These are phyloP conservation scores for Nothomitra cinnamomea DNA, from an alignment of 2,329 filamentous ascomycete genomes.

Conservation along the genomic window DNA sequence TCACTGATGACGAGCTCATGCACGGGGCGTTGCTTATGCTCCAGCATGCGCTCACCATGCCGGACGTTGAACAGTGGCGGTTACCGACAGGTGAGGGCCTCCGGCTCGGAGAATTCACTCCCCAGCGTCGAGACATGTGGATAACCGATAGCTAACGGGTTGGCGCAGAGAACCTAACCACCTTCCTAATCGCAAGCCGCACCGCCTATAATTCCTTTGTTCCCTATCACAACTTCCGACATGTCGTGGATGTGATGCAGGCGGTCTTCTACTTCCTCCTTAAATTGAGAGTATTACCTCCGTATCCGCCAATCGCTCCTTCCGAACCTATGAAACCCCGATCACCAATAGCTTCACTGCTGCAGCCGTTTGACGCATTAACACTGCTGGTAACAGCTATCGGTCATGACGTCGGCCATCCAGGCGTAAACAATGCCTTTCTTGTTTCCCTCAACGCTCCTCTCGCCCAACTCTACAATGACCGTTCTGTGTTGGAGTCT, in stretches of 20 bases:
- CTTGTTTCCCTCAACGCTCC: slow-evolving; percentile 82
- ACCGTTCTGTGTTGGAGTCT: slow-evolving; percentile 87
- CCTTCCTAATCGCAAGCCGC: slow-evolving; percentile 74
- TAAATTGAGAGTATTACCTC: slow-evolving; percentile 56
- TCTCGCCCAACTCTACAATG: slow-evolving; percentile 88
- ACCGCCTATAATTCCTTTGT: slow-evolving; percentile 94
- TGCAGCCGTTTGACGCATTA: slow-evolving; percentile 77
- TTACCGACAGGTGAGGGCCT: slow-evolving; percentile 51
- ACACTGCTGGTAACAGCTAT: slow-evolving; percentile 90
- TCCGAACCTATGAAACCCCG: not conserved
- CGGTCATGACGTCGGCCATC: slow-evolving; percentile 92
- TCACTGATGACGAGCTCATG: slow-evolving; percentile 77
- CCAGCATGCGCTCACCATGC: slow-evolving; percentile 67
- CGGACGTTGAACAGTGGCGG: slow-evolving; percentile 65
- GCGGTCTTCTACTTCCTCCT: slow-evolving; percentile 84
- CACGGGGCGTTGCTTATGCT: slow-evolving; percentile 78
- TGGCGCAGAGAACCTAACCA: slow-evolving; percentile 54
- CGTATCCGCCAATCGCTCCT: slow-evolving; percentile 29
- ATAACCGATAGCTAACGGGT: slow-evolving; percentile 3
- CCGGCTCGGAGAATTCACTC: slow-evolving; percentile 4
- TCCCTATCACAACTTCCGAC: slow-evolving; percentile 94
- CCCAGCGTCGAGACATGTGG: slow-evolving; percentile 4
- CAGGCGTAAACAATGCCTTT: slow-evolving; percentile 96
- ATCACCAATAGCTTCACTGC: slow-evolving; percentile 47
- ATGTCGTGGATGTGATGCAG: slow-evolving; percentile 90